Percentiles rank a stretch among this genome's conserved stretches.
Conservation (phyloP, 805 yeast genomes). For the Monosporozyma solicola region DNA sequence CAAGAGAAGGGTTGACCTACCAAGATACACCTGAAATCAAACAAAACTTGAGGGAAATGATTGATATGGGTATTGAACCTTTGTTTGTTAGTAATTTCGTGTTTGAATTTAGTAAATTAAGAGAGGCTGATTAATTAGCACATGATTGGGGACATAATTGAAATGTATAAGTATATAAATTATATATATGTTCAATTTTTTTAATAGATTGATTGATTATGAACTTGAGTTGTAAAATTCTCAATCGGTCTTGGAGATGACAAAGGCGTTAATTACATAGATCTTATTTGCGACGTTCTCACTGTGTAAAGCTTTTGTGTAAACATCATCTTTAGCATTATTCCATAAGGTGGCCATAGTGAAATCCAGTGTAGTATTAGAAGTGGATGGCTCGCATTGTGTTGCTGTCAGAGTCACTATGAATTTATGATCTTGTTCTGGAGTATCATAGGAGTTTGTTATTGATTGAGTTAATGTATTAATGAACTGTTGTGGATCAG, state of each 20-base stretch:
- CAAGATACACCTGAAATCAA: constrained; percentile 9
- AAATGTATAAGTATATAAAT: not conserved
- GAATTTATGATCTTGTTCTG: constrained; percentile 32
- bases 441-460: not conserved
- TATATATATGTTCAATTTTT: too few species aligned
- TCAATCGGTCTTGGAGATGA: constrained; percentile 21
- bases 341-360: constrained; percentile 52
- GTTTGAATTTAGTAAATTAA: not conserved
- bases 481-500: not conserved
- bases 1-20: not conserved
- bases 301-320: constrained; percentile 28
- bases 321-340: constrained; percentile 43
- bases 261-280: constrained; percentile 27
- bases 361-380: not conserved
- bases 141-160: not conserved
- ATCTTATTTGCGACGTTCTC: constrained; percentile 8
- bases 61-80: constrained; percentile 1
- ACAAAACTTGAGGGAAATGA: constrained; percentile 6
- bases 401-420: constrained; percentile 25
- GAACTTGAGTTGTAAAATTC: not conserved
- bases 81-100: not conserved
- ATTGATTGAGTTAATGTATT: not conserved
- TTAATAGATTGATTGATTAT: not conserved
- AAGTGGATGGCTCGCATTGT: not conserved
- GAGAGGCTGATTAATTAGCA: not conserved